phyloP scores from a whole-genome alignment of 129 eudicot species.

The Solidago caesia region DNA sequence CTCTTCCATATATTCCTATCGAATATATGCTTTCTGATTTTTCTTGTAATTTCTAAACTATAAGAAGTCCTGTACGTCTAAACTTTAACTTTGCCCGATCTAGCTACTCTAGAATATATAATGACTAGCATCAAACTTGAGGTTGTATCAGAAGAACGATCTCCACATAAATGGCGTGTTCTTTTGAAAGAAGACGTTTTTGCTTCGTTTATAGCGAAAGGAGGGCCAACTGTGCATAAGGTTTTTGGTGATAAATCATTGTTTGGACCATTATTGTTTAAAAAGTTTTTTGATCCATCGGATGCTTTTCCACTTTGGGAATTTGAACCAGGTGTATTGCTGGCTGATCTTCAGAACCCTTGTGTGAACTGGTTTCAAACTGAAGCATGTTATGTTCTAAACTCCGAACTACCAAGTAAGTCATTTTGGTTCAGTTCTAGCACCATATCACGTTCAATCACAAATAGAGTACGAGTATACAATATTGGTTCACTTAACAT shows the following conservation, averaged over 20 bases:
- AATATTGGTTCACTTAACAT: too few relatives aligned
- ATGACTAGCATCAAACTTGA: slow-evolving; percentile 58
- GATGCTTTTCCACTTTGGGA: slow-evolving; percentile 94
- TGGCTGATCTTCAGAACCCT: slow-evolving; percentile 37
- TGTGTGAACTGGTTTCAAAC: slow-evolving; percentile 67
- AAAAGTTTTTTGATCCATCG: slow-evolving; percentile 86
- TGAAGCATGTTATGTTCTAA: slow-evolving; percentile 49
- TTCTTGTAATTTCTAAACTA: slow-evolving; percentile 15
- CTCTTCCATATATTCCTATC: slow-evolving; percentile 39
- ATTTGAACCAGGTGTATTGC: slow-evolving; percentile 58
- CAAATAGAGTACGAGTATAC: too few relatives aligned
- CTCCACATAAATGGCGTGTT: slow-evolving; percentile 60
- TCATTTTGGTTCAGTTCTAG: not conserved
- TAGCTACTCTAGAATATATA: not conserved
- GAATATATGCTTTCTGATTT: slow-evolving; percentile 45
- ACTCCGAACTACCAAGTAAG: slow-evolving; percentile 67
- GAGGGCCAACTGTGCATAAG: slow-evolving; percentile 36
- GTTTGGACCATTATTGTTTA: slow-evolving; percentile 80
- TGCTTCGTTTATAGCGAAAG: slow-evolving; percentile 42
- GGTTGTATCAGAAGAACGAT: slow-evolving; percentile 48
- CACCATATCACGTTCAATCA: too few relatives aligned
- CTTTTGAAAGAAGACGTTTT: slow-evolving; percentile 69
- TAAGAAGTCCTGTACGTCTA: slow-evolving; percentile 29
- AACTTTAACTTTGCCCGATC: slow-evolving; percentile 4
- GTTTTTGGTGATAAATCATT: slow-evolving; percentile 58